Base-by-base conservation (phyloP, 148 eudicot species). In the Cornus florida region DNA sequence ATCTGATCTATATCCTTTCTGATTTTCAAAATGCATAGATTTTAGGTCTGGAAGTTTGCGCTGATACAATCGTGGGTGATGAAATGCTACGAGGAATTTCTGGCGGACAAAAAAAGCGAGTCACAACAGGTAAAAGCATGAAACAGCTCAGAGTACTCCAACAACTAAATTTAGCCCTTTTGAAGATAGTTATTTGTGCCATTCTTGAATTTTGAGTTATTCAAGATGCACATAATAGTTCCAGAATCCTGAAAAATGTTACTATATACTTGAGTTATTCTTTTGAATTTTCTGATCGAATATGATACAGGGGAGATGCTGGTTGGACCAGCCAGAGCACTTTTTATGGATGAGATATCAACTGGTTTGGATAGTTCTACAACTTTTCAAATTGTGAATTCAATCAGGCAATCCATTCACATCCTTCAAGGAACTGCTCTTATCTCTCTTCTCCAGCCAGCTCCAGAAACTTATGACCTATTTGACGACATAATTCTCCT, bases 331-430 rank as follows among this genome's bases (percentile, higher is more conserved):
- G 91, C 94, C 60, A 87, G 89, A 83, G 95, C 94, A 53, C 87
- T 93, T 59, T 93, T 93, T 31, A 95, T 95, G 98, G 98, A 95
- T 78, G 95, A 95, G 84, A 93, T 93, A 86, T 92, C 98, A 14
- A 91, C 95, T 69, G 97, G 98, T 71, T 81, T 95, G 79, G 98
- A 95, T 82, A 95, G 94, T 80, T 92, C 98, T 67, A 93, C 98
- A n/a, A 92, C 98, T 50, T 94, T 66, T 77, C 95, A 92, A 78
- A 94, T 94, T 69, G 89, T 94, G 24, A 94, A 94, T 71, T 92
- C 95, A 60, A 88, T 94, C 48, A 84, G 86, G 86, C 94, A 91
- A 79, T 88, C 97, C 64, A 94, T 88, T 71, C 94, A 94, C 81
- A 90, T 94, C 69, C 88, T 92, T 70, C 87, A 91, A 86, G 97